These are phyloP conservation scores for Xanthoparmelia taractica DNA, from an alignment of 495 filamentous ascomycete genomes.

Conservation along the genomic window DNA sequence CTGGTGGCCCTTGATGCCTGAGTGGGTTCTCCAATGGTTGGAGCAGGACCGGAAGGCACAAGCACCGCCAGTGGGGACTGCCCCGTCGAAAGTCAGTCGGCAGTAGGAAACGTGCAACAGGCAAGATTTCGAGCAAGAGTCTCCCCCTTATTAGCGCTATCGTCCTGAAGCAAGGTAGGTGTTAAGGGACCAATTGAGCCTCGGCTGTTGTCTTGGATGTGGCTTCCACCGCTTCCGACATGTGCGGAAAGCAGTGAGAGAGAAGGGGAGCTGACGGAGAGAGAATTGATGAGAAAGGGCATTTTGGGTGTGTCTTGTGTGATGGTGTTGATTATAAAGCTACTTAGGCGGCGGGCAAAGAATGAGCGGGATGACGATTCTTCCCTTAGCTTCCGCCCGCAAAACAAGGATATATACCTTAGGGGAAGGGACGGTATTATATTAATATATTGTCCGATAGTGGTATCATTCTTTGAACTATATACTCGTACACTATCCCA, in stretches of 20 bases:
- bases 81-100: background rate
- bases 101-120: background rate
- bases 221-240: background rate
- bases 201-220: background rate
- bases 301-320: background rate
- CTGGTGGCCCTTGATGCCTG: background rate
- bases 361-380: constrained; percentile 2
- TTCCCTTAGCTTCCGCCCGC: constrained; percentile 11
- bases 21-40: background rate
- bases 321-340: constrained; percentile 6
- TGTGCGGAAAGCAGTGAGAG: no score
- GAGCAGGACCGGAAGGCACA: background rate
- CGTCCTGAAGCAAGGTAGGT: no score
- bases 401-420: constrained; percentile 7
- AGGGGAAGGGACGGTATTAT: no score
- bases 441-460: no score
- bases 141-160: no score
- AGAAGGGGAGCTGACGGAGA: background rate
- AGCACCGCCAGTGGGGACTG: background rate
- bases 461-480: no score
- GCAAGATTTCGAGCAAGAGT: background rate
- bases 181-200: no score
- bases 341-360: background rate
- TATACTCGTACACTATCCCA: no score
- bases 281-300: background rate